Evolutionary conservation across 2,329 filamentous ascomycete genomes (phyloP).

Genomic region (Dactylellina parvicollis): DNA sequence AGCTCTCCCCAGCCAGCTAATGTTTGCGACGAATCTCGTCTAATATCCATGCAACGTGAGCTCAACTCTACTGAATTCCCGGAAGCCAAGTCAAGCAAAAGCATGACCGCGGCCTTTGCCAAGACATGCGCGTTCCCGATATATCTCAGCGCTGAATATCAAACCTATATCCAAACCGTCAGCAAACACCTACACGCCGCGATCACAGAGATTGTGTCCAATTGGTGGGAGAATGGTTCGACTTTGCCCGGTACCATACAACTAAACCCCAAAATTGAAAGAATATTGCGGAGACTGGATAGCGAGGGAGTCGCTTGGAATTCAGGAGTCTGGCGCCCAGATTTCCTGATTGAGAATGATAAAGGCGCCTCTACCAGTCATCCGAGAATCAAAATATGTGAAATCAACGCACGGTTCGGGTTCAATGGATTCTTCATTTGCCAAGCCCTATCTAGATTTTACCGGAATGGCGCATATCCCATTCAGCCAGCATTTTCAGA

Average conservation of each 20-base stretch:
- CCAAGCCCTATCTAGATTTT: conserved; percentile 1
- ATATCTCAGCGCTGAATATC: conserved; percentile 59
- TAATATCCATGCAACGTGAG: conserved; percentile 14
- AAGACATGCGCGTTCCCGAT: conserved; percentile 58
- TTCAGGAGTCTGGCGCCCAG: conserved; percentile 60
- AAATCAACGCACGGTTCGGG: conserved; percentile 63
- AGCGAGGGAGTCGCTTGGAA: conserved; percentile 39
- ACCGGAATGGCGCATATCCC: not conserved
- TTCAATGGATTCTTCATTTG: conserved; percentile 61
- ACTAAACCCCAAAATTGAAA: conserved; percentile 52
- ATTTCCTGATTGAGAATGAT: conserved; percentile 60
- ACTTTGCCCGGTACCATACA: conserved; percentile 40
- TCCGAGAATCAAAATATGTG: conserved; percentile 59
- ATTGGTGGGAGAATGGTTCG: conserved; percentile 61
- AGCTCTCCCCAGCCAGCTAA: not conserved
- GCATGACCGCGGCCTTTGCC: conserved; percentile 56
- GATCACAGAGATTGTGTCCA: conserved; percentile 61
- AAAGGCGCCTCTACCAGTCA: conserved; percentile 56
- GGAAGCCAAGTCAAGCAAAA: conserved; percentile 56
- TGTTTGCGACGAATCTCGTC: not conserved
- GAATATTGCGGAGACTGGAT: conserved; percentile 52
- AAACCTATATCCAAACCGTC: conserved; percentile 59
- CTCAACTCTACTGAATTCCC: conserved; percentile 57
- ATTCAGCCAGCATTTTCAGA: conserved; percentile 27
- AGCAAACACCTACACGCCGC: conserved; percentile 60